phyloP scores from a whole-genome alignment of 306 rosid genomes.

The Vigna hirtella region DNA sequence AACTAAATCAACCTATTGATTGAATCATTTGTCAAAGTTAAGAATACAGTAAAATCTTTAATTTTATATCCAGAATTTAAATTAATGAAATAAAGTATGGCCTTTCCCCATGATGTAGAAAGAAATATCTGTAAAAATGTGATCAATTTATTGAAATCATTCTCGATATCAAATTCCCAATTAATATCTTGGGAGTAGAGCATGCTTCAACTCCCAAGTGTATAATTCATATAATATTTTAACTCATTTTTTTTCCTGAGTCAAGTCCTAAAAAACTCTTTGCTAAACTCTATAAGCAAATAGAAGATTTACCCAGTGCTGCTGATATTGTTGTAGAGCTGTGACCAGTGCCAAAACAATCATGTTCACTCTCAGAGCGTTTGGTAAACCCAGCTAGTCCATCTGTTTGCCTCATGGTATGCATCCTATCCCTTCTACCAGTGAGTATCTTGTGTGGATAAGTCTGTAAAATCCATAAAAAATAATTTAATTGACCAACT shows the following conservation, averaged over 20 bases:
- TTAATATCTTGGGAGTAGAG: neutral
- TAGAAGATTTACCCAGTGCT: slow-evolving; percentile 72
- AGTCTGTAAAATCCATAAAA: slow-evolving; percentile 58
- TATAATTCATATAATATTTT: neutral
- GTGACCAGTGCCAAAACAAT: slow-evolving; percentile 95
- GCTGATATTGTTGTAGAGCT: slow-evolving; percentile 98
- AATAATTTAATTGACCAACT: slow-evolving; percentile 5
- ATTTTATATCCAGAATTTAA: neutral
- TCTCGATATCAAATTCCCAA: neutral
- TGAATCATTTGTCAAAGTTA: neutral
- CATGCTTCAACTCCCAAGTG: neutral
- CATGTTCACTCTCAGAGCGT: slow-evolving; percentile 88
- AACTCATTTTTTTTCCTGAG: neutral
- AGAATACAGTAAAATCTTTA: neutral
- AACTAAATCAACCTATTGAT: neutral
- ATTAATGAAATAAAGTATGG: neutral
- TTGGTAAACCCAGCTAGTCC: slow-evolving; percentile 88
- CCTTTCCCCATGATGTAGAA: neutral
- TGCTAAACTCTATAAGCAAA: slow-evolving; percentile 6
- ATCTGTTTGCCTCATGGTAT: slow-evolving; percentile 81
- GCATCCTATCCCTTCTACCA: slow-evolving; percentile 89
- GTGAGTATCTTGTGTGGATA: slow-evolving; percentile 96
- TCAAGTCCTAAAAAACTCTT: neutral
- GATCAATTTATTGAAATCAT: neutral
- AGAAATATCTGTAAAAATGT: neutral